Evolutionary conservation across 768 basidiomycete species (phyloP).

Genomic region (Termitomyces sp.): DNA sequence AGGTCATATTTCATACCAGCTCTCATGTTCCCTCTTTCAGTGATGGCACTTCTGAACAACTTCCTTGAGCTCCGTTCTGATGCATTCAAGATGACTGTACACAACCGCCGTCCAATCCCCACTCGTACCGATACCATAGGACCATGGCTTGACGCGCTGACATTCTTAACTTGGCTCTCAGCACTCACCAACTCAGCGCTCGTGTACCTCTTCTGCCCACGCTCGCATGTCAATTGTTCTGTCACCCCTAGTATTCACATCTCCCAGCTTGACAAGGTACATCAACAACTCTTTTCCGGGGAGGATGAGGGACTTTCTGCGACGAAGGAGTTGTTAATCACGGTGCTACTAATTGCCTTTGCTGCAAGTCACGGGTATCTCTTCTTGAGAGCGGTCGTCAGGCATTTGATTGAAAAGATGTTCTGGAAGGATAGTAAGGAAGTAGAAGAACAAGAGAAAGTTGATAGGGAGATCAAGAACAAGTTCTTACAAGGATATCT

Average conservation of each 20-base stretch:
- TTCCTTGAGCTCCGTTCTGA: conserved; percentile 88
- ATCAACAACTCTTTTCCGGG: conserved; percentile 19
- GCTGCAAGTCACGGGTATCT: conserved; percentile 86
- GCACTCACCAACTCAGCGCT: conserved; percentile 86
- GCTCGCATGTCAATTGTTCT: conserved; percentile 14
- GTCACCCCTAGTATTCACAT: conserved; percentile 6
- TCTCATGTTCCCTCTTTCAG: conserved; percentile 18
- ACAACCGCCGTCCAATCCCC: conserved; percentile 80
- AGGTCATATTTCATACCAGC: not conserved
- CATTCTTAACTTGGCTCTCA: conserved; percentile 85
- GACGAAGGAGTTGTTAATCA: conserved; percentile 47
- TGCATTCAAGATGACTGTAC: conserved; percentile 90
- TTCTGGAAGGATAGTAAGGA: conserved; percentile 74
- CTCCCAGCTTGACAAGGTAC: conserved; percentile 21
- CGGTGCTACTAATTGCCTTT: conserved; percentile 69
- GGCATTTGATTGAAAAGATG: conserved; percentile 68
- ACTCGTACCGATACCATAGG: conserved; percentile 88
- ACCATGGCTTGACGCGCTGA: conserved; percentile 87
- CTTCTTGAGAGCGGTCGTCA: conserved; percentile 51
- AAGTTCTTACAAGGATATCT: conserved; percentile 27
- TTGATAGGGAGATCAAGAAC: conserved; percentile 43
- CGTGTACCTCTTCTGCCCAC: conserved; percentile 74
- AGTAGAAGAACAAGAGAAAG: conserved; percentile 46
- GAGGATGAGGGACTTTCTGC: conserved; percentile 21
- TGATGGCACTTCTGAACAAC: conserved; percentile 90